Evolutionary conservation across 257 asterid genomes (phyloP).

Genomic region (Capsicum baccatum): DNA sequence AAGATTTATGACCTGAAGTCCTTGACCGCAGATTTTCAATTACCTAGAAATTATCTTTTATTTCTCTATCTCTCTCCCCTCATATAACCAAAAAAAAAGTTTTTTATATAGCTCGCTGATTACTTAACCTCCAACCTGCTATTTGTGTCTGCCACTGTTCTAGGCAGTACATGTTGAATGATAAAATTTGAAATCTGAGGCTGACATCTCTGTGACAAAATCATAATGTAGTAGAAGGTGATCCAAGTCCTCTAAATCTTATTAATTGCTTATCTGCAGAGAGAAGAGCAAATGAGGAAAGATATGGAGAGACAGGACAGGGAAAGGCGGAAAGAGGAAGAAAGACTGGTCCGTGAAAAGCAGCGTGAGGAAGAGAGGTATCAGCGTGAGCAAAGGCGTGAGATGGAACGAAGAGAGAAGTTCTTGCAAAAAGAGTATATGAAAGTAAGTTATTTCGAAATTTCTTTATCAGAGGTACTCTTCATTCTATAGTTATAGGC

Average conservation of each 20-base stretch:
- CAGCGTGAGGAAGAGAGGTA: constrained; percentile 80
- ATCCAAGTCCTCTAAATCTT: constrained; percentile 24
- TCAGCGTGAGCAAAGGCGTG: constrained; percentile 87
- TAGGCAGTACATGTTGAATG: not conserved
- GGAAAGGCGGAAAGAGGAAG: constrained; percentile 88
- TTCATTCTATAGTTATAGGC: not conserved
- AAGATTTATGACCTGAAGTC: not conserved
- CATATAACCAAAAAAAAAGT: not conserved
- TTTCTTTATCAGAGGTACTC: not conserved
- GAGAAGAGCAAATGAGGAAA: constrained; percentile 85
- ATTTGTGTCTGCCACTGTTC: not conserved
- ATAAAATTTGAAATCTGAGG: not conserved
- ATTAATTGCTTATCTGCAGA: constrained; percentile 47
- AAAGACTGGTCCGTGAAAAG: constrained; percentile 83
- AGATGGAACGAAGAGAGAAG: constrained; percentile 87
- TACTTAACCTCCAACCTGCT: not conserved
- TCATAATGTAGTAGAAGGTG: constrained; percentile 17
- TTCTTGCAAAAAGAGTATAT: constrained; percentile 76
- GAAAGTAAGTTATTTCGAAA: constrained; percentile 49
- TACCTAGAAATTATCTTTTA: constrained; percentile 10
- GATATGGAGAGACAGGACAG: constrained; percentile 91
- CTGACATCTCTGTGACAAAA: not conserved
- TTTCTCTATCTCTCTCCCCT: not conserved
- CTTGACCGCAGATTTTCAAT: not conserved
- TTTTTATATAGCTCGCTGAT: not conserved